Percentiles rank a stretch among this genome's conserved stretches.
Conservation (phyloP, 2,329 filamentous ascomycete species). For the Zymoseptoria tritici region DNA sequence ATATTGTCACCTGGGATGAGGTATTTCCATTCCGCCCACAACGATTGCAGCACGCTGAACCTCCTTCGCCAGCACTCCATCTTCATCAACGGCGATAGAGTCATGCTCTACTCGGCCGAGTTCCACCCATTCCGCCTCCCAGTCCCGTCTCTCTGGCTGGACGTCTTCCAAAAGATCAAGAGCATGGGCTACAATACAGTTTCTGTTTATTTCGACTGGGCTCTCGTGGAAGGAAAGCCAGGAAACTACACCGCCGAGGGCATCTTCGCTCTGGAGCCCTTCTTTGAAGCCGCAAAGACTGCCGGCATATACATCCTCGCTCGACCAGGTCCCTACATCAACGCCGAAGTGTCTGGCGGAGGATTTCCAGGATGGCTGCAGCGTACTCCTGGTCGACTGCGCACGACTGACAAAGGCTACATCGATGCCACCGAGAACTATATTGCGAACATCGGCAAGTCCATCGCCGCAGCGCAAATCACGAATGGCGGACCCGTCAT, state of each 20-base stretch:
- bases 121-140: conserved; percentile 63
- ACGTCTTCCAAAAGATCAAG: conserved; percentile 76
- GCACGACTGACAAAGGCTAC: conserved; percentile 56
- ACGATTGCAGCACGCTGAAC: neutral
- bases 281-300: conserved; percentile 66
- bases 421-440: conserved; percentile 63
- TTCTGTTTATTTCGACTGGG: conserved; percentile 76
- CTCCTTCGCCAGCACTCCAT: conserved; percentile 47
- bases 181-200: conserved; percentile 68
- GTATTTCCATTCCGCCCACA: conserved; percentile 5
- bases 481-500: conserved; percentile 77
- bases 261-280: conserved; percentile 63
- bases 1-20: conserved; percentile 64
- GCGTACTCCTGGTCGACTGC: conserved; percentile 55
- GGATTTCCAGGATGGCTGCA: conserved; percentile 77
- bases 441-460: conserved; percentile 52
- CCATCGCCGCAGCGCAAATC: conserved; percentile 69
- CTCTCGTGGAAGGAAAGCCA: conserved; percentile 63
- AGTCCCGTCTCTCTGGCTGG: conserved; percentile 57
- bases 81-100: conserved; percentile 60
- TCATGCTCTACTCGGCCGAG: conserved; percentile 67
- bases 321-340: conserved; percentile 48
- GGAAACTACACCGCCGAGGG: conserved; percentile 64
- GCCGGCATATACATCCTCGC: conserved; percentile 73
- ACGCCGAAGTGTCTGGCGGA: conserved; percentile 68